phyloP scores from a whole-genome alignment of 805 yeast genomes.

The Yamadazyma ubonensis region DNA sequence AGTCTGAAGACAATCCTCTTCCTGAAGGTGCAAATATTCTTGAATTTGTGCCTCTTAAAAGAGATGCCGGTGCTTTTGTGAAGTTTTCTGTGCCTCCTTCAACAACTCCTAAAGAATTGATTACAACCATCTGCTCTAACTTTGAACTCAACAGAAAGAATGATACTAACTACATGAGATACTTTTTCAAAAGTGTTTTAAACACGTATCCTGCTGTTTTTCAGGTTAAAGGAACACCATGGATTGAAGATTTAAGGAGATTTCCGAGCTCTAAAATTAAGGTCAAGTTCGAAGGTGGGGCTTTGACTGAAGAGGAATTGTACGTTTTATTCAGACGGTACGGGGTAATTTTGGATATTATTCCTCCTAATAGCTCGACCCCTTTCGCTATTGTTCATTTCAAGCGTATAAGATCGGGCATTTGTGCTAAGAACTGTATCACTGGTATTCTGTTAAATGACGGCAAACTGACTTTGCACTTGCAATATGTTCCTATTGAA shows the following conservation, averaged over 20 bases:
- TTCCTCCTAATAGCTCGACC: conserved; percentile 50
- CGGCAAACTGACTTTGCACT: conserved; percentile 60
- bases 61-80: conserved; percentile 96
- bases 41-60: conserved; percentile 63
- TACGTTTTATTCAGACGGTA: conserved; percentile 83
- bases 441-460: conserved; percentile 67
- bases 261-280: conserved; percentile 63
- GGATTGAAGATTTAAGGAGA: conserved; percentile 91
- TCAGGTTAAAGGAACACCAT: conserved; percentile 88
- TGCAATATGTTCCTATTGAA: conserved; percentile 63
- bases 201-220: conserved; percentile 49
- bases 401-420: conserved; percentile 61
- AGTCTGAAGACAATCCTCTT: conserved; percentile 23
- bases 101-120: conserved; percentile 50
- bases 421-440: conserved; percentile 85
- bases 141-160: conserved; percentile 25
- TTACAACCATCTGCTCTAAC: conserved; percentile 49
- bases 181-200: conserved; percentile 14
- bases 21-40: conserved; percentile 42
- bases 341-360: conserved; percentile 76
- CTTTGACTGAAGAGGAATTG: conserved; percentile 74
- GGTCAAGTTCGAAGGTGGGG: conserved; percentile 73
- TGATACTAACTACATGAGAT: conserved; percentile 11
- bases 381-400: conserved; percentile 48
- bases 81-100: conserved; percentile 62